Conservation (phyloP, 768 basidiomycete species). For the Amanita fuliginea region DNA sequence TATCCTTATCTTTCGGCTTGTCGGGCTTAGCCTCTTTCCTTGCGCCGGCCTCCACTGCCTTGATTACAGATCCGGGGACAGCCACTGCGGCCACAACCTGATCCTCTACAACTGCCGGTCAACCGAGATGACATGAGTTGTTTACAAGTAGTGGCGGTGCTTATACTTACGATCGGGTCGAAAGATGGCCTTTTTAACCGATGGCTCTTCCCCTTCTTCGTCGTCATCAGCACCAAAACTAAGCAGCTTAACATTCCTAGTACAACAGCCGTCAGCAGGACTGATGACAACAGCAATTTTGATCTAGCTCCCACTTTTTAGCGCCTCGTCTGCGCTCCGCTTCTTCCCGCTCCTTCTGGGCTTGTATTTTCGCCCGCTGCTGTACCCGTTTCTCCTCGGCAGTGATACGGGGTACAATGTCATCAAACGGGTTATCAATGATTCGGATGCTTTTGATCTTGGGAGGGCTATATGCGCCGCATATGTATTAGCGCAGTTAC, state of each 20-base stretch:
- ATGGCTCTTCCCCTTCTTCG: constrained; percentile 42
- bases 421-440: constrained; percentile 88
- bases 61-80: constrained; percentile 30
- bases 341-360: constrained; percentile 71
- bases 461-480: constrained; percentile 53
- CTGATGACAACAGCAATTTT: not conserved
- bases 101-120: constrained; percentile 25
- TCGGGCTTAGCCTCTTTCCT: not conserved
- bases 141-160: not conserved
- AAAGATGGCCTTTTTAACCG: constrained; percentile 69
- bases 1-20: constrained; percentile 19
- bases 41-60: constrained; percentile 10
- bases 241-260: constrained; percentile 78
- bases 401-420: constrained; percentile 94
- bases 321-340: constrained; percentile 60
- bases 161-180: constrained; percentile 68
- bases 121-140: constrained; percentile 4
- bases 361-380: constrained; percentile 66
- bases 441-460: constrained; percentile 82
- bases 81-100: constrained; percentile 14
- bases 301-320: constrained; percentile 59
- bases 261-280: not conserved
- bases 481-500: not conserved
- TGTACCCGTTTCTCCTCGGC: constrained; percentile 85
- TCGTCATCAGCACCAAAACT: constrained; percentile 79